Evolutionary conservation across 495 filamentous ascomycete genomes (phyloP).

Genomic region (Hypoxylon lienhwacheense): DNA sequence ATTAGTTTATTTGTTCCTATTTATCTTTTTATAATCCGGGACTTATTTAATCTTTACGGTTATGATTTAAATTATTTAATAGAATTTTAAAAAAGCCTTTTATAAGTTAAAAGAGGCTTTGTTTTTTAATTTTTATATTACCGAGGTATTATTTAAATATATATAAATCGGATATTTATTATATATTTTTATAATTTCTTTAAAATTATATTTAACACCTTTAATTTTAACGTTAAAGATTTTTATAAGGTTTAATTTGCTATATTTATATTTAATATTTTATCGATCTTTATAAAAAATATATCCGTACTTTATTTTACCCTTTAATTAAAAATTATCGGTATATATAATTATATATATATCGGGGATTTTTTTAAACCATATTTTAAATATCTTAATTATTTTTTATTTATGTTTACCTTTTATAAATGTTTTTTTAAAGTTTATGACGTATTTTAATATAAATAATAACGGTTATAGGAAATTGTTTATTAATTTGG

Average conservation of each 20-base stretch:
- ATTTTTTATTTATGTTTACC: background rate
- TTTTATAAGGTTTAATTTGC: background rate
- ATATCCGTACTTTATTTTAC: background rate
- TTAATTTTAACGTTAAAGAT: constrained; percentile 1
- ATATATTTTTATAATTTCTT: background rate
- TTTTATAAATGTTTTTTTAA: background rate
- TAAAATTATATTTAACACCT: background rate
- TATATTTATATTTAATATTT: background rate
- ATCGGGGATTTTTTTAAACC: background rate
- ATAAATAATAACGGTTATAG: background rate
- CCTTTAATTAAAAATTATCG: constrained; percentile 1
- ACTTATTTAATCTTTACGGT: background rate
- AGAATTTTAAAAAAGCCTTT: background rate
- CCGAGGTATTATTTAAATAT: background rate
- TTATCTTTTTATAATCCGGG: background rate
- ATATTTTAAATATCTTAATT: background rate
- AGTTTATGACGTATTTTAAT: background rate
- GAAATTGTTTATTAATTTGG: background rate
- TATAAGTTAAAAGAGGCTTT: background rate
- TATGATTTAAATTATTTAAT: background rate
- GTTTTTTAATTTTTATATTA: background rate
- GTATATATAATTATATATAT: background rate
- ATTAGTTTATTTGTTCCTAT: background rate
- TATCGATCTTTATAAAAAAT: background rate
- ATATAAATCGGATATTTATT: background rate